Base-by-base conservation (phyloP, 208 protist genomes). In the Acanthamoeba sp. region DNA sequence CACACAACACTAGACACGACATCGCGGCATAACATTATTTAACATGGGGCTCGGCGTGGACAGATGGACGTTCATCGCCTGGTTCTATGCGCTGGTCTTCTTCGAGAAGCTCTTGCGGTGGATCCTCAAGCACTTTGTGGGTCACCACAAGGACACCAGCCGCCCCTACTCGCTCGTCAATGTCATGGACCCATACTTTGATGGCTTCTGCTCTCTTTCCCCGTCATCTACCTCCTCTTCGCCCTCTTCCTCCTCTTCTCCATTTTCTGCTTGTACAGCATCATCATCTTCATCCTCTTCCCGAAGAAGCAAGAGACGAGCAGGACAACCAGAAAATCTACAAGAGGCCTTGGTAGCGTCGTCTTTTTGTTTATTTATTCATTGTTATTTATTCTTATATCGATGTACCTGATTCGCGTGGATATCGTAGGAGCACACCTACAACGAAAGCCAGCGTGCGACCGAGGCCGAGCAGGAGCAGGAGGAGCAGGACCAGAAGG, bases 51-150 rank as follows among this genome's bases (percentile, higher is more conserved):
- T 84, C 29, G 73, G 73, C 18, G 73, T 84, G 73, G 40, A n/a
- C 73, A 84, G 73, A 38, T 84, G 73, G 82, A 66, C 82, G 22
- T 90, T 90, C 55, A 66, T 66, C 42, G 45, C 55, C n/a, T 90
- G 82, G 82, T 90, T 90, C 82, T 90, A 90, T 50, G 52, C 55
- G n/a, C 82, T 90, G 45, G 82, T 90, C 52, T 66, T 90, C 52
- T 59, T 90, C 32, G 82, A 90, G 82, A 90, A 66, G 82, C 82
- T 69, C 50, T 29, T 90, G 82, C 45, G 82, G 27, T 69, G 52
- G 82, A 59, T 90, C 16, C 55, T 90, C 50, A 69, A 90, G 32
- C 82, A 69, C 52, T 90, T 90, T 24, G 82, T 90, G 82, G 55
- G 52, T 1, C 45, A 66, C 52, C 82, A 90, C 36, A 66, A 59